Conservation (phyloP, 768 basidiomycete species). For the Sporobolomyces phaffii region DNA sequence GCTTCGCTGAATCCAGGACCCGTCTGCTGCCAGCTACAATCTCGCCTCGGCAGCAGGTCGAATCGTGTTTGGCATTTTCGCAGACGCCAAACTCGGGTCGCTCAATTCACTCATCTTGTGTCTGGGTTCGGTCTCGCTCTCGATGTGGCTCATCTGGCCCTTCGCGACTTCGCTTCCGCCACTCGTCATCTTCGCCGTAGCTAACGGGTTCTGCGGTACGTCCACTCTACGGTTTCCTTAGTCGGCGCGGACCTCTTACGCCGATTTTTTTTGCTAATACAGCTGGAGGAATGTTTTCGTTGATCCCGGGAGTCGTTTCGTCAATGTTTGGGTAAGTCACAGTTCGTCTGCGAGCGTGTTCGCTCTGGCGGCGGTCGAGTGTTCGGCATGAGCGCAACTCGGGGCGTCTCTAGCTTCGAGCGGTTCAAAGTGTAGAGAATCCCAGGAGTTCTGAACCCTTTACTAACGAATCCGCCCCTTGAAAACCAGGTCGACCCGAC, state of each 20-base stretch:
- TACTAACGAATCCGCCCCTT: no score
- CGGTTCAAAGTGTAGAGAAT: no score
- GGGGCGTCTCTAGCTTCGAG: no score
- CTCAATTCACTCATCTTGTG: conserved; percentile 41
- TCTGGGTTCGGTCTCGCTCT: conserved; percentile 24
- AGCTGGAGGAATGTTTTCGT: conserved; percentile 39
- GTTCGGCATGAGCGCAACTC: no score
- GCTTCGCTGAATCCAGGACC: neutral
- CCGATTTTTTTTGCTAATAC: neutral
- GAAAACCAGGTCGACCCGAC: neutral
- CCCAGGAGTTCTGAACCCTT: no score
- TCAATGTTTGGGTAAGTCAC: conserved; percentile 22
- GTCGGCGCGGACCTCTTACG: neutral
- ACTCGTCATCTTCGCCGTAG: conserved; percentile 34
- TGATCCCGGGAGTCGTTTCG: conserved; percentile 40
- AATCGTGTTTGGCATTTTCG: conserved; percentile 38
- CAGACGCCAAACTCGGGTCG: conserved; percentile 37
- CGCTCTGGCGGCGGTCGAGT: no score
- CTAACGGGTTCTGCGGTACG: conserved; percentile 27
- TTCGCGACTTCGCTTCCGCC: conserved; percentile 36
- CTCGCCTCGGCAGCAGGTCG: conserved; percentile 40
- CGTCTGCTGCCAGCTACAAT: conserved; percentile 21
- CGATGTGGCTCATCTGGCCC: conserved; percentile 41
- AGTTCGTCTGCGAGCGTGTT: neutral
- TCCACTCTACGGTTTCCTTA: neutral